A percentile compares a stretch with the other conserved stretches of the same genome.
Evolutionary conservation across 2,329 filamentous ascomycete species (phyloP).

Genomic region (Diaporthe batatas): DNA sequence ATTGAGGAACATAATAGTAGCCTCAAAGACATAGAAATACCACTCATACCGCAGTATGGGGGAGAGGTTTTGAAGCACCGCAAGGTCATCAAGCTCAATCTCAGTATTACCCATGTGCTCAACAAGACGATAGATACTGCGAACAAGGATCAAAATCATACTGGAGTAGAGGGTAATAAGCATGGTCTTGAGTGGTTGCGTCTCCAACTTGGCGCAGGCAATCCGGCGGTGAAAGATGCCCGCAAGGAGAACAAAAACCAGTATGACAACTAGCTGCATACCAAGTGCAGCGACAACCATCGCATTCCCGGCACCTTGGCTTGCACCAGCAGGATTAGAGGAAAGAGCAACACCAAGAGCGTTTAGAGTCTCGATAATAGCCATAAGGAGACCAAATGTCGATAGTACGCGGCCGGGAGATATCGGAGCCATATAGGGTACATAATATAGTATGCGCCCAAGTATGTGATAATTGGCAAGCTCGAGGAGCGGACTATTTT

Average conservation of each 20-base stretch:
- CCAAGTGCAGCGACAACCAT: constrained; percentile 65
- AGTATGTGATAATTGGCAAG: constrained; percentile 70
- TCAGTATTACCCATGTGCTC: constrained; percentile 67
- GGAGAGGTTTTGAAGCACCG: constrained; percentile 56
- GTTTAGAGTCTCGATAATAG: constrained; percentile 62
- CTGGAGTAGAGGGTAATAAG: constrained; percentile 66
- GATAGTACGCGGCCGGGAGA: constrained; percentile 55
- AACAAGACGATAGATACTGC: constrained; percentile 70
- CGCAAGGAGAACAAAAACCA: constrained; percentile 63
- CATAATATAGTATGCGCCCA: constrained; percentile 68
- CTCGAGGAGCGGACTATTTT: constrained; percentile 57
- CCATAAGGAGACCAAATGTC: constrained; percentile 58
- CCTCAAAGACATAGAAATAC: constrained; percentile 72
- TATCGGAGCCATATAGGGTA: constrained; percentile 66
- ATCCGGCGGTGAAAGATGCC: constrained; percentile 63
- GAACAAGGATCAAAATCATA: constrained; percentile 61
- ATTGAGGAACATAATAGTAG: constrained; percentile 65
- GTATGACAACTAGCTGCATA: constrained; percentile 67
- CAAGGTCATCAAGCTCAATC: constrained; percentile 46
- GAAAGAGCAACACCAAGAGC: constrained; percentile 65
- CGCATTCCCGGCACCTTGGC: constrained; percentile 20
- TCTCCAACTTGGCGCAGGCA: constrained; percentile 51
- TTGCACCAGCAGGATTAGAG: constrained; percentile 56
- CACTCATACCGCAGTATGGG: constrained; percentile 68
- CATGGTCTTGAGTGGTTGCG: constrained; percentile 51